Conservation (phyloP, 1,284 basidiomycete species). For the Leccinum huronense region DNA sequence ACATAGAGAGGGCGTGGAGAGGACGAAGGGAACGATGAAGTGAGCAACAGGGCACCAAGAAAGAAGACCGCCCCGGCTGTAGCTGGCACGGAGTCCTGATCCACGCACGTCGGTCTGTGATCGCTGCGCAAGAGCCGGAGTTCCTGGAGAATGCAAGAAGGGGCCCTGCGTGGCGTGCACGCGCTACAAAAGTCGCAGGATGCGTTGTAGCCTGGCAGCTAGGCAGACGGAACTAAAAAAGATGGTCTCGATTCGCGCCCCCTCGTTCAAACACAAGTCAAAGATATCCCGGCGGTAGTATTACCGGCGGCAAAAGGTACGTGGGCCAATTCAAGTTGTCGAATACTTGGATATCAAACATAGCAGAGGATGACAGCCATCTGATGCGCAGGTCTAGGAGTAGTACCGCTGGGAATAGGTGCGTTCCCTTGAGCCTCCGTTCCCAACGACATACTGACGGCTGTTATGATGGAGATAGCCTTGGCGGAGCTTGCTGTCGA, state of each 20-base stretch:
- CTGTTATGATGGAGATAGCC: slow-evolving; percentile 36
- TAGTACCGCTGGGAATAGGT: too few species aligned
- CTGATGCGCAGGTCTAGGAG: too few species aligned
- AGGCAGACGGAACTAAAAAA: not conserved
- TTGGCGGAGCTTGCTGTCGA: slow-evolving; percentile 68
- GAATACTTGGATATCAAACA: too few species aligned
- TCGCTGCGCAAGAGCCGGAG: not conserved
- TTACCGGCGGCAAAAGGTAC: not conserved
- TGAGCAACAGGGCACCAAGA: not conserved
- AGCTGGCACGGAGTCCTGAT: not conserved
- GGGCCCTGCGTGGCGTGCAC: not conserved
- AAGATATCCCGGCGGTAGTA: not conserved
- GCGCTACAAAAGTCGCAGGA: not conserved
- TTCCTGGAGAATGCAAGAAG: not conserved
- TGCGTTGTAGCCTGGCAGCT: not conserved
- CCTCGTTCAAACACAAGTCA: not conserved
- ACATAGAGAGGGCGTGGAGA: not conserved
- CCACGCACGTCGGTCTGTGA: not conserved
- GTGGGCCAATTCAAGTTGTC: not conserved
- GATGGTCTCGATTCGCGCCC: not conserved
- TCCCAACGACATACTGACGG: too few species aligned
- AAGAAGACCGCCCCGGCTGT: not conserved
- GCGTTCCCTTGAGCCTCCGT: too few species aligned
- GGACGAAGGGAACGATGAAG: not conserved
- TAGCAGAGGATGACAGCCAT: too few species aligned